Evolutionary conservation across 805 yeast species (phyloP).

Genomic region (Blastobotrys americana): DNA sequence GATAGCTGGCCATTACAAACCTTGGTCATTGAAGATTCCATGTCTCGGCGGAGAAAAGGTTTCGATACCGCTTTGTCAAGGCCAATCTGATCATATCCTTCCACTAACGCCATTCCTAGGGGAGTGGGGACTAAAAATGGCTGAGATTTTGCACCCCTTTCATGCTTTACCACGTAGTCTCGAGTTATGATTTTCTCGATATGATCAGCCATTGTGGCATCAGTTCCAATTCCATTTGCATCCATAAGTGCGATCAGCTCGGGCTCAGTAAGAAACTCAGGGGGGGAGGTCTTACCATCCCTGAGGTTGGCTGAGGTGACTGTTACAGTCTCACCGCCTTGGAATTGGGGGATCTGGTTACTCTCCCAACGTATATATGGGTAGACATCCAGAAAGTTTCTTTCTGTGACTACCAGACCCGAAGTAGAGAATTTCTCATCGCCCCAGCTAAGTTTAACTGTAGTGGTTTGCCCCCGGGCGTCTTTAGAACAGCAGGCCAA

Average conservation of each 20-base stretch:
- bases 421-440: constrained; percentile 61
- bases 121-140: constrained; percentile 60
- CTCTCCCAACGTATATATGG: constrained; percentile 70
- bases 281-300: constrained; percentile 75
- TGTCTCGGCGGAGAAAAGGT: constrained; percentile 72
- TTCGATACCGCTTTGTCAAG: constrained; percentile 74
- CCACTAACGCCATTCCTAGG: constrained; percentile 79
- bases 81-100: constrained; percentile 77
- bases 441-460: constrained; percentile 67
- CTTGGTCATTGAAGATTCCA: constrained; percentile 59
- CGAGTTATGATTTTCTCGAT: constrained; percentile 70
- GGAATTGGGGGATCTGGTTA: constrained; percentile 55
- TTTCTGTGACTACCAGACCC: constrained; percentile 68
- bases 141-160: constrained; percentile 3
- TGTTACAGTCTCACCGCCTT: constrained; percentile 48
- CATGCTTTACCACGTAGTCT: constrained; percentile 40
- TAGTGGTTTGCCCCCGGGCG: constrained; percentile 69
- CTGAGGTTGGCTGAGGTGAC: constrained; percentile 52
- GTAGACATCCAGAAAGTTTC: constrained; percentile 76
- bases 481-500: constrained; percentile 89
- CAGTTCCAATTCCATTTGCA: constrained; percentile 95
- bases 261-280: constrained; percentile 79
- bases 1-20: constrained; percentile 60
- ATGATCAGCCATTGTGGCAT: constrained; percentile 98
- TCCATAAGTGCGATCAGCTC: constrained; percentile 93